Evolutionary conservation across 2,329 filamentous ascomycete genomes (phyloP), one percentile per base, ranked within the genome.

Genomic region (Colletotrichum sp.): DNA sequence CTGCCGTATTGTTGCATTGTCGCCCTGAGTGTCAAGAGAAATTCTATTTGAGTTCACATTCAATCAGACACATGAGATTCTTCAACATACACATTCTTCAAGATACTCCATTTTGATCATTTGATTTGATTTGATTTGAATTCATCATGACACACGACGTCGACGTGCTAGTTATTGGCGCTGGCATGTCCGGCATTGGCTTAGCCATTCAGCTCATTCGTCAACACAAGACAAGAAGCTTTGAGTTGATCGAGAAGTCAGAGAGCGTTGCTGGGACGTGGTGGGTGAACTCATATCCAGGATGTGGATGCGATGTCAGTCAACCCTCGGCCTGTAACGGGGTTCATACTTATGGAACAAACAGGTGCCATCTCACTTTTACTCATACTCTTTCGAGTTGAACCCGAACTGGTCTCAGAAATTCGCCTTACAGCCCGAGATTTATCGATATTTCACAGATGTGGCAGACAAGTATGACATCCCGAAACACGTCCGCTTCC

Each of bases 301-400:
- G 43, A 21, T 52, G 43, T 21, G 43, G 43, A 52, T 52, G 43
- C n/a, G n/a, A 52, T 21, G 43, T 52, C 12, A 21, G 43, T 52
- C n/a, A 52, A 52, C n/a, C 10, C n/a, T 7, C n/a, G 3, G n/a
- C 4, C 6, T 52, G 0, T 52, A n/a, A 21, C n/a, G n/a, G n/a
- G 10, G n/a, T 6, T 52, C 43, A 52, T 52, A 21, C 43, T 52
- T 2, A 52, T 4, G n/a, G 12, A 1, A 13, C n/a, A 21, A 52
- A 21, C 43, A 52, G 43, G 43, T 52, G n/a, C 43, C 43, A 21
- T 59, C 55, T 30, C 55, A 86, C 78, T 81, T 87, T 6, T 87
- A 87, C 72, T 86, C 85, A 0, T 87, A 85, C 79, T 85, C 83
- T 52, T 87, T 86, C 78, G 84, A 83, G n/a, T 79, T 82, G 9